Evolutionary conservation across 2,329 filamentous ascomycete genomes (phyloP).

Genomic region (Sphaerulina vaccinii): DNA sequence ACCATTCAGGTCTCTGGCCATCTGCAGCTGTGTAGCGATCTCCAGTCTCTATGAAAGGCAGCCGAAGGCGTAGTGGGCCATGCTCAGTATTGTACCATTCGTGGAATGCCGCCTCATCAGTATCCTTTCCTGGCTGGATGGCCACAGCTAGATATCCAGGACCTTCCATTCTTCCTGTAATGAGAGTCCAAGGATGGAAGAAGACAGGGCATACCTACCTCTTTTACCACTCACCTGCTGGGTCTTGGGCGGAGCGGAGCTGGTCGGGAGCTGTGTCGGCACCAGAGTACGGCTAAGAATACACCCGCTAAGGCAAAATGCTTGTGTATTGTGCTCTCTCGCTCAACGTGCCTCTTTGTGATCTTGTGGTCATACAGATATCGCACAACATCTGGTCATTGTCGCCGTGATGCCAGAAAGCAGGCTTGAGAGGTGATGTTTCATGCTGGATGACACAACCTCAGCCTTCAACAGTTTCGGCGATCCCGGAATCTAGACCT

Average conservation of each 20-base stretch:
- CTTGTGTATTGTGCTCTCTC: neutral
- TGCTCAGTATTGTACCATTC: slow-evolving; percentile 96
- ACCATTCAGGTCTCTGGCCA: slow-evolving; percentile 62
- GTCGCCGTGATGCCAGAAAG: no score
- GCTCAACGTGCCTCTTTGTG: slow-evolving; percentile 23
- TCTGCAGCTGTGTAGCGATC: slow-evolving; percentile 75
- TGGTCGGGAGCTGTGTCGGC: slow-evolving; percentile 11
- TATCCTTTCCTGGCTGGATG: slow-evolving; percentile 71
- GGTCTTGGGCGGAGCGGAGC: neutral
- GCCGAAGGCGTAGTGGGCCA: slow-evolving; percentile 73
- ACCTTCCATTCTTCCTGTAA: slow-evolving; percentile 35
- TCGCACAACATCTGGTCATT: no score
- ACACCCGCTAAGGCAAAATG: neutral
- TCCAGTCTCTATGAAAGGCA: slow-evolving; percentile 73
- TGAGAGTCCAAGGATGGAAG: neutral
- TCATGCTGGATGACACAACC: no score
- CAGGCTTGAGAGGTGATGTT: no score
- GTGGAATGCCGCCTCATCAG: slow-evolving; percentile 71
- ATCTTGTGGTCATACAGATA: no score
- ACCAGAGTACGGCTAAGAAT: slow-evolving; percentile 12
- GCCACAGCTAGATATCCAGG: slow-evolving; percentile 80
- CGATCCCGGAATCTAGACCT: no score
- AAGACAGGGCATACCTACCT: neutral
- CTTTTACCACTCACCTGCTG: neutral
- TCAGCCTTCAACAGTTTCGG: no score